Evolutionary conservation across 2,329 filamentous ascomycete species (phyloP), one percentile per base, ranked within the genome.

Genomic region (Aspergillus sp.): DNA sequence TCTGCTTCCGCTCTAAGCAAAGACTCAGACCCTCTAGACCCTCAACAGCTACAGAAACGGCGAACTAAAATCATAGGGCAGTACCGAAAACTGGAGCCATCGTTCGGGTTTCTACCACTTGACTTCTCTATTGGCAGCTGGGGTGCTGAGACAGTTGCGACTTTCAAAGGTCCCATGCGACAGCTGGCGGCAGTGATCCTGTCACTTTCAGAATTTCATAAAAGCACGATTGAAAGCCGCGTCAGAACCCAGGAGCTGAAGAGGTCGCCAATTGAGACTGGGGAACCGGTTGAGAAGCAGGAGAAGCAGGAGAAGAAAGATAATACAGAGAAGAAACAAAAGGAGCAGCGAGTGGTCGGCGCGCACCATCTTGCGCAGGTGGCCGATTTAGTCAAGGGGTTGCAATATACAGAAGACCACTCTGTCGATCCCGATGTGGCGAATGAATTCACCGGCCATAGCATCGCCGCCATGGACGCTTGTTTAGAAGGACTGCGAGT

Each of bases 91-190:
- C 69, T 78, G 43, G 72, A 75, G 8, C 76, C 77, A 0, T 64
- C 72, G 0, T 52, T 81, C 0, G 75, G 66, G 0, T 82, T 82
- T 52, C 64, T 82, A 0, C 79, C 76, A 0, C 63, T 82, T 1
- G 80, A 82, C 58, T 70, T 81, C 19, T 81, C 79, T 0, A 68
- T 77, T 3, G 75, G 79, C 1, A 67, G 74, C 3, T 82, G 80
- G 80, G 75, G 68, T 15, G 67, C 79, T 1, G 73, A 77, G 8
- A 78, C 82, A 17, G 69, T 82, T 15, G 67, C 68, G 4, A 63
- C 62, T 0, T 57, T 82, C 6, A 70, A 76, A 12, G 68, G 68
- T 4, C 72, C 70, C 0, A 59, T 80, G 0, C 70, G 77, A 0
- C 68, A 75, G 9, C 64, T 73, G 8, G 70, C 77, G 57, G 56